Percentiles rank a stretch among this genome's conserved stretches.
These are phyloP conservation scores for Stemphylium beticola DNA, from an alignment of 2,329 filamentous ascomycete genomes.

Conservation along the genomic window DNA sequence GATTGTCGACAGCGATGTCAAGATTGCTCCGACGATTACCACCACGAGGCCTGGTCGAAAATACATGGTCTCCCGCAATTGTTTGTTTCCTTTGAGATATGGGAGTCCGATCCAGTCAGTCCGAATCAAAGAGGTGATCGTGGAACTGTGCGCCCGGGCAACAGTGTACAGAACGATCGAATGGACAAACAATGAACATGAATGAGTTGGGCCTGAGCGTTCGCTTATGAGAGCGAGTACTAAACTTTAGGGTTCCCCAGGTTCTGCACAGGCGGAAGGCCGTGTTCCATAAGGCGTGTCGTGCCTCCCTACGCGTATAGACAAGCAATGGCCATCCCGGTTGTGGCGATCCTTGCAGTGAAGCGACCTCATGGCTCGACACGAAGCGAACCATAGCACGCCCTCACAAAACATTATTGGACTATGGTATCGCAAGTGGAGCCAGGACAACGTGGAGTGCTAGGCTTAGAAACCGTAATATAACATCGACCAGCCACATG, in stretches of 20 bases:
- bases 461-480: slow-evolving; percentile 17
- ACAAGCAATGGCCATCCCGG: slow-evolving; percentile 14
- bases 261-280: slow-evolving; percentile 24
- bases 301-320: slow-evolving; percentile 19
- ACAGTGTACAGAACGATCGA: slow-evolving; percentile 8
- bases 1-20: slow-evolving; percentile 46
- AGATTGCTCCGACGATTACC: slow-evolving; percentile 41
- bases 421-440: neutral
- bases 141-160: slow-evolving; percentile 7
- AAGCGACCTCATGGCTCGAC: slow-evolving; percentile 12
- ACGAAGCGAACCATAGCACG: slow-evolving; percentile 4
- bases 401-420: slow-evolving; percentile 4
- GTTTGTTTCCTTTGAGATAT: neutral
- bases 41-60: slow-evolving; percentile 43
- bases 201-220: slow-evolving; percentile 6
- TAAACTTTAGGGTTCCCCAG: slow-evolving; percentile 26
- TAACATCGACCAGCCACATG: slow-evolving; percentile 8
- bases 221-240: slow-evolving; percentile 15
- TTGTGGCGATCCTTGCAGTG: slow-evolving; percentile 17
- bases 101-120: neutral
- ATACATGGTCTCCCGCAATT: slow-evolving; percentile 27
- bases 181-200: slow-evolving; percentile 15
- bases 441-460: slow-evolving; percentile 1
- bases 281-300: slow-evolving; percentile 19
- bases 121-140: slow-evolving; percentile 2